A percentile compares a stretch with the other conserved stretches of the same genome.
Conservation (phyloP, 2,329 filamentous ascomycete species). For the Xylaria sp. region DNA sequence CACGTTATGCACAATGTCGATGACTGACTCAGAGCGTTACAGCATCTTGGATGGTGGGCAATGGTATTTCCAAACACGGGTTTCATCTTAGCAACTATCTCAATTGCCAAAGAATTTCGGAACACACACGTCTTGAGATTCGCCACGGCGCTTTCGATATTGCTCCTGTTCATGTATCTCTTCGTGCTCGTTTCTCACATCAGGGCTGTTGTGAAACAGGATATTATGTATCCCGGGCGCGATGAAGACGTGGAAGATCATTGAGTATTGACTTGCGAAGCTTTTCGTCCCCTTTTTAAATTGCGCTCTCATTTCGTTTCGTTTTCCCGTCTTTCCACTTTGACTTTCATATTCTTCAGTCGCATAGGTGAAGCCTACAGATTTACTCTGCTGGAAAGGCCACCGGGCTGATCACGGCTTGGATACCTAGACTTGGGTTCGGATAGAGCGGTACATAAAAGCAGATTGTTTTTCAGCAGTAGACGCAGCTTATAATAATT, state of each 20-base stretch:
- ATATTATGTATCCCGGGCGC: slow-evolving; percentile 65
- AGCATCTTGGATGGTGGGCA: slow-evolving; percentile 71
- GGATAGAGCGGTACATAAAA: too few species aligned
- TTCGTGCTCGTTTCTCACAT: slow-evolving; percentile 59
- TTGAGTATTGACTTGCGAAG: slow-evolving; percentile 34
- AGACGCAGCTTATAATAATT: too few species aligned
- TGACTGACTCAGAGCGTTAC: too few species aligned
- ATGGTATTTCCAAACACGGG: slow-evolving; percentile 71
- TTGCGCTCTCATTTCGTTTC: neutral
- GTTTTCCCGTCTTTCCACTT: too few species aligned
- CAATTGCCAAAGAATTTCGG: slow-evolving; percentile 60
- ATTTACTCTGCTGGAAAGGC: too few species aligned
- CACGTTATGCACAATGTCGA: too few species aligned
- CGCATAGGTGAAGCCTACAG: too few species aligned
- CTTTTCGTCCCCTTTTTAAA: neutral
- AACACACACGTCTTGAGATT: slow-evolving; percentile 60
- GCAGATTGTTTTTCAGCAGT: too few species aligned
- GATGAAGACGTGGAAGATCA: slow-evolving; percentile 65
- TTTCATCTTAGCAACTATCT: slow-evolving; percentile 66
- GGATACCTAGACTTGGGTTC: too few species aligned
- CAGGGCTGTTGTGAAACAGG: slow-evolving; percentile 60
- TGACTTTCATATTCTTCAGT: too few species aligned
- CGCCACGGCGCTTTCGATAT: slow-evolving; percentile 61
- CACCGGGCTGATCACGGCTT: too few species aligned
- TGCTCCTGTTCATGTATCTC: slow-evolving; percentile 54